A percentile compares a stretch with the other conserved stretches of the same genome.
Evolutionary conservation across 208 protist species (phyloP).

Genomic region (Phytomonas sp.): DNA sequence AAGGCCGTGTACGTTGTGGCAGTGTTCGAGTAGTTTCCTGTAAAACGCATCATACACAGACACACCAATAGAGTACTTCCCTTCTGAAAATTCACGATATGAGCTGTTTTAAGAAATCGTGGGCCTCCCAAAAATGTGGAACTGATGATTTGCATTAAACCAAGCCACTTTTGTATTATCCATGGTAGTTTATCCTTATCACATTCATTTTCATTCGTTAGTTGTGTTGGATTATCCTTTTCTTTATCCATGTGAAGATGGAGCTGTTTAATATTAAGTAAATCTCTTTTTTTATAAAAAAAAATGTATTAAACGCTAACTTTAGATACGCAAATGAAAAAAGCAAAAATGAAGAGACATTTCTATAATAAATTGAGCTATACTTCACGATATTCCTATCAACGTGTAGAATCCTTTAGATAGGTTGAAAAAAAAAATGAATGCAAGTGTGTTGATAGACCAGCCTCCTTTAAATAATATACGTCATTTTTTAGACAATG

Average conservation of each 20-base stretch:
- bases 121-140: constrained; percentile 51
- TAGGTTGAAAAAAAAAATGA: constrained; percentile 3
- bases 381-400: background rate
- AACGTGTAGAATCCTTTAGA: background rate
- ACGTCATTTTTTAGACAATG: background rate
- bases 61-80: constrained; percentile 59
- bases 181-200: constrained; percentile 3
- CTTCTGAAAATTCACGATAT: constrained; percentile 84
- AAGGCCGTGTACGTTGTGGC: constrained; percentile 75
- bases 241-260: background rate
- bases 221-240: constrained; percentile 1
- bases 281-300: background rate
- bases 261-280: background rate
- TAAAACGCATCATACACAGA: constrained; percentile 55
- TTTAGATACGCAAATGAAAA: background rate
- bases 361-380: background rate
- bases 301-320: background rate
- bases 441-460: background rate
- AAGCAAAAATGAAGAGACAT: background rate
- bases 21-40: constrained; percentile 68
- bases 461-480: background rate
- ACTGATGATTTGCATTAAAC: constrained; percentile 29
- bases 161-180: constrained; percentile 40
- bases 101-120: constrained; percentile 42
- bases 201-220: background rate